phyloP scores from a whole-genome alignment of 2,329 filamentous ascomycete species.

The Dothideomycetes sp. region DNA sequence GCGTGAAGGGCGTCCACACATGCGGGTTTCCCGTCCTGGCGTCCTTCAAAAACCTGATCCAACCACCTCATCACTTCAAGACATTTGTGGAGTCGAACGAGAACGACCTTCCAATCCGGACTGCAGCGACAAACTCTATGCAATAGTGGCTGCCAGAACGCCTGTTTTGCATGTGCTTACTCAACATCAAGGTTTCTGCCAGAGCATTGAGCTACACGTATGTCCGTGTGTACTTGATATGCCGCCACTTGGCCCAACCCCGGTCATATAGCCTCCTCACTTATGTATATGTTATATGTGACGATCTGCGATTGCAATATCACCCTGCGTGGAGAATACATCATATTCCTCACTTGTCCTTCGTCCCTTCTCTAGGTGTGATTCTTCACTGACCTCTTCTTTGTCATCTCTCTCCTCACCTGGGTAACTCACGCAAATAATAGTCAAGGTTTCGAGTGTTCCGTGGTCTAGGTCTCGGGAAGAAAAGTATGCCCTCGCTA shows the following conservation, averaged over 20 bases:
- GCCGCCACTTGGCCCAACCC: background rate
- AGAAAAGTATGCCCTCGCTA: no score
- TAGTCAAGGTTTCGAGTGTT: no score
- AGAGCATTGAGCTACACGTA: slow-evolving; percentile 10
- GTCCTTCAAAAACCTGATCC: no score
- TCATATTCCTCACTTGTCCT: no score
- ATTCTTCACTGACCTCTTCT: background rate
- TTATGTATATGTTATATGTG: slow-evolving; percentile 3
- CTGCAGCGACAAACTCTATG: slow-evolving; percentile 5
- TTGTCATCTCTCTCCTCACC: slow-evolving; percentile 2
- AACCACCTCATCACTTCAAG: slow-evolving; percentile 12
- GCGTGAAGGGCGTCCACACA: no score
- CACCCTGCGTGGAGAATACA: no score
- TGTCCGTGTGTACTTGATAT: slow-evolving; percentile 1
- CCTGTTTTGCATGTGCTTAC: slow-evolving; percentile 11
- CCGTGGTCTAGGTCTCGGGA: no score
- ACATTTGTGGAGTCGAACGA: slow-evolving; percentile 6
- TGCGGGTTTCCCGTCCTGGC: no score
- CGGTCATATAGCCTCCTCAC: background rate
- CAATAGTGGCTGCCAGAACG: background rate
- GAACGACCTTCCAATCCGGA: slow-evolving; percentile 3
- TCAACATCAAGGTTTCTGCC: slow-evolving; percentile 8
- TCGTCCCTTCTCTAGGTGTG: background rate
- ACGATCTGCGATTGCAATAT: background rate
- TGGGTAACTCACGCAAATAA: no score